A percentile compares a stretch with the other conserved stretches of the same genome.
These are phyloP conservation scores for Phalaenopsis aphrodite DNA, from an alignment of 106 monocot species.

Conservation along the genomic window DNA sequence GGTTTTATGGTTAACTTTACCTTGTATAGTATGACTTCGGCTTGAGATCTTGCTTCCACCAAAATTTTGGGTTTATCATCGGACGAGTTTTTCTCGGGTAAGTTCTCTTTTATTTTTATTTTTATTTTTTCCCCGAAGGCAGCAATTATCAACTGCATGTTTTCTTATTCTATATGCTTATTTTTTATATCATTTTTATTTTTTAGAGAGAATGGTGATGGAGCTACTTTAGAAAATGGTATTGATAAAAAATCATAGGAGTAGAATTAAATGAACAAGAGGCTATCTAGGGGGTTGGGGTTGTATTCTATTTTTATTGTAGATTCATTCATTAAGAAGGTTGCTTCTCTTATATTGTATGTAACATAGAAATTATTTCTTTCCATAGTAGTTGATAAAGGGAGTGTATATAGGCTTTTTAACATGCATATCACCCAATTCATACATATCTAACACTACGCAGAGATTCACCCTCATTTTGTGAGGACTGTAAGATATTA, in stretches of 20 bases:
- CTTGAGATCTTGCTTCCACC: conserved; percentile 73
- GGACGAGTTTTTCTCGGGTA: conserved; percentile 61
- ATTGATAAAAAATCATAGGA: background rate
- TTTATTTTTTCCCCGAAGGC: background rate
- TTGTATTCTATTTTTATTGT: background rate
- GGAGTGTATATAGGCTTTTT: no score
- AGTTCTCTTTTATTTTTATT: conserved; percentile 1
- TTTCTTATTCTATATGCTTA: background rate
- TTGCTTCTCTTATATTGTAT: no score
- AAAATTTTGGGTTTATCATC: conserved; percentile 32
- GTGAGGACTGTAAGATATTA: no score
- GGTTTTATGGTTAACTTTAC: background rate
- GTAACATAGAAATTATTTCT: no score
- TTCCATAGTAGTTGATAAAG: no score
- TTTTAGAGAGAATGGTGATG: background rate
- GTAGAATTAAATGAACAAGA: background rate
- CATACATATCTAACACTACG: no score
- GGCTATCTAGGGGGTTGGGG: background rate
- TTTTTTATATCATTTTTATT: background rate
- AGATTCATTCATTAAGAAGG: no score
- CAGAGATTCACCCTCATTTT: no score
- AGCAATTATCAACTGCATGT: background rate
- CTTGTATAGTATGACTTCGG: conserved; percentile 67
- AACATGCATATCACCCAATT: no score
- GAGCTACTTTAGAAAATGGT: background rate